Evolutionary conservation across 495 filamentous ascomycete species (phyloP), one percentile per base, ranked within the genome.

Genomic region (Xylaria nigripes): DNA sequence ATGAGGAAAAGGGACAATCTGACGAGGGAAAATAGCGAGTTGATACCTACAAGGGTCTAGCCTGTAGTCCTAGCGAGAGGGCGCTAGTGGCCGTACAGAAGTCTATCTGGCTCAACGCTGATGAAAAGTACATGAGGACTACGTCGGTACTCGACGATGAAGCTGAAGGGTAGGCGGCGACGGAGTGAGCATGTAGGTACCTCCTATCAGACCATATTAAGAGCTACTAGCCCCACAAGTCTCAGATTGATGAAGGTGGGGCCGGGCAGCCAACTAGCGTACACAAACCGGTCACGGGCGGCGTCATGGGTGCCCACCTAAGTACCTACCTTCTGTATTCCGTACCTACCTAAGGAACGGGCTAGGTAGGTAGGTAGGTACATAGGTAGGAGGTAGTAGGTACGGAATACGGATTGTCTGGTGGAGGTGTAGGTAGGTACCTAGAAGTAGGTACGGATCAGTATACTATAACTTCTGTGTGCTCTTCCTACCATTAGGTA

Each of bases 1-100:
- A 32, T 22, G 23, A 51, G 48, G 48, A 47, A 57, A 57, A 57
- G 54, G 54, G 54, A 51, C 42, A 57, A 57, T 46, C 48, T 27
- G 48, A 24, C 48, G 48, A 46, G 34, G 36, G 45, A 55, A 55
- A 55, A 49, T n/a, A 55, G 40, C 36, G 45, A n/a, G n/a, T 46
- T 24, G 13, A 15, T 34, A 22, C 53, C 21, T 30, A 9, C n/a
- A 36, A 38, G 53, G 53, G 45, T 55, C 19, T 36, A 45, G 29
- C 45, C 46, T 55, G 53, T 16, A 55, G 40, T 25, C 24, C 12
- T n/a, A n/a, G n/a, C n/a, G 34, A 44, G 32, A 38, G 36, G 25
- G 21, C 2, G n/a, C n/a, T n/a, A n/a, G n/a, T n/a, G n/a, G n/a
- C n/a, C n/a, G n/a, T n/a, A 13, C 30, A 29, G 6, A 46, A 46